Conservation (phyloP, 2,329 filamentous ascomycete genomes). For the Ceratocystis huliohia region DNA sequence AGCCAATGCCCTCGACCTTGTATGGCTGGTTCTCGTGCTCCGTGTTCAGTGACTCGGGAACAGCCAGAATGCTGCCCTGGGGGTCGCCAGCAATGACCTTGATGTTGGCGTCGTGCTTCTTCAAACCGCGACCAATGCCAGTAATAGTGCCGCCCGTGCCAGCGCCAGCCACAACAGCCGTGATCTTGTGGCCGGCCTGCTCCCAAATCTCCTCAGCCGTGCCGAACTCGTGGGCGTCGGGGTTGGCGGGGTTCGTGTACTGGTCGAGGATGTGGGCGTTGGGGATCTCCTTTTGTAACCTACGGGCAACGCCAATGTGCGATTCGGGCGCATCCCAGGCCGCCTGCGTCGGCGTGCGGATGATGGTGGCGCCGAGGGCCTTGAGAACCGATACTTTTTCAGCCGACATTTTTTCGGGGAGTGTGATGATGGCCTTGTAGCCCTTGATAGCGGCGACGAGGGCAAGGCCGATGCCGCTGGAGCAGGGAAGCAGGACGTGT, state of each 20-base stretch:
- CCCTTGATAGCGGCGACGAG: conserved; percentile 92
- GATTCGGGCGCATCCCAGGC: conserved; percentile 91
- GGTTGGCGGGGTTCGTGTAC: conserved; percentile 86
- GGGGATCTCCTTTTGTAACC: conserved; percentile 86
- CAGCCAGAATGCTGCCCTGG: conserved; percentile 76
- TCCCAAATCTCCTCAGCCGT: conserved; percentile 94
- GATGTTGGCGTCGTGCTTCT: conserved; percentile 73
- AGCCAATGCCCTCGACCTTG: conserved; percentile 97
- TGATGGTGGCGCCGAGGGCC: conserved; percentile 90
- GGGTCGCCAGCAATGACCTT: conserved; percentile 91
- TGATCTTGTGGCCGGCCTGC: conserved; percentile 74
- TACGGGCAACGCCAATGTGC: conserved; percentile 86
- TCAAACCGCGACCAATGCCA: conserved; percentile 70
- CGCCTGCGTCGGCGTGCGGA: conserved; percentile 89
- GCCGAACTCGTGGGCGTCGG: conserved; percentile 80
- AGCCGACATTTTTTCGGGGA: conserved; percentile 98
- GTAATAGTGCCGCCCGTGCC: conserved; percentile 94
- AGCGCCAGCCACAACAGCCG: conserved; percentile 75
- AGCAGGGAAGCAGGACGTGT: background rate
- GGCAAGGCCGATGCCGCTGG: conserved; percentile 74
- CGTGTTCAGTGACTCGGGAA: conserved; percentile 68
- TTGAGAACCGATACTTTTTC: conserved; percentile 95
- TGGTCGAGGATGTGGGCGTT: conserved; percentile 96
- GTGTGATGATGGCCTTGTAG: conserved; percentile 96
- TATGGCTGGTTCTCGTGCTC: conserved; percentile 72